Evolutionary conservation across 1,284 basidiomycete species (phyloP).

Genomic region (Bondarzewia mesenterica): DNA sequence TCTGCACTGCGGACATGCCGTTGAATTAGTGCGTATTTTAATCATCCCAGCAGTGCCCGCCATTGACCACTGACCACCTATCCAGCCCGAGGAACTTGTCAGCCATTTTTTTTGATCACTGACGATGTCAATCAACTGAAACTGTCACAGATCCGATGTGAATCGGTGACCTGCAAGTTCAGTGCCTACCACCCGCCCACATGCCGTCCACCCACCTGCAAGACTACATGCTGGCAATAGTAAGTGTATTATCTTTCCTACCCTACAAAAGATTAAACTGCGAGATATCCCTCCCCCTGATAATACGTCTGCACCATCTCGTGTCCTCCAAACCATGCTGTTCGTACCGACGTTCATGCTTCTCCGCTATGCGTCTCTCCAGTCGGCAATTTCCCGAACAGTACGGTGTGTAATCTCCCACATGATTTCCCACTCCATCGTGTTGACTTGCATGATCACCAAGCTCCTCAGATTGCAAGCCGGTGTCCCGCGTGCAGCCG

Average conservation of each 20-base stretch:
- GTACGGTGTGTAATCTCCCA: conserved; percentile 8
- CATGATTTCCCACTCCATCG: background rate
- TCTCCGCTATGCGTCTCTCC: background rate
- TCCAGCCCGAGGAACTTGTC: conserved; percentile 14
- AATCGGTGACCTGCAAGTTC: conserved; percentile 34
- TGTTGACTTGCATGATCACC: background rate
- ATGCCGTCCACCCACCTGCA: conserved; percentile 32
- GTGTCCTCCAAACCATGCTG: background rate
- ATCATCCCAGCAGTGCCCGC: background rate
- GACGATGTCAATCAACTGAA: background rate
- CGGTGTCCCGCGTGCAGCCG: background rate
- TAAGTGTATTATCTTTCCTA: conserved; percentile 20
- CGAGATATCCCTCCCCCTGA: no score
- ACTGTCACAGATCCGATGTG: conserved; percentile 29
- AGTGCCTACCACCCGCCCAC: conserved; percentile 35
- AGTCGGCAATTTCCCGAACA: conserved; percentile 15
- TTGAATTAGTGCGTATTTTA: conserved; percentile 26
- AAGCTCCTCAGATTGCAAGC: background rate
- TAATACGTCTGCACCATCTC: background rate
- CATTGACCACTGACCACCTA: no score
- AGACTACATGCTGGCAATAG: conserved; percentile 40
- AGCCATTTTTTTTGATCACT: background rate
- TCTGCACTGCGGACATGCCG: conserved; percentile 27
- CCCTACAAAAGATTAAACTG: background rate
- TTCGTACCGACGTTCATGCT: background rate